Evolutionary conservation across 768 basidiomycete species (phyloP).

Genomic region (Collybiopsis confluens): DNA sequence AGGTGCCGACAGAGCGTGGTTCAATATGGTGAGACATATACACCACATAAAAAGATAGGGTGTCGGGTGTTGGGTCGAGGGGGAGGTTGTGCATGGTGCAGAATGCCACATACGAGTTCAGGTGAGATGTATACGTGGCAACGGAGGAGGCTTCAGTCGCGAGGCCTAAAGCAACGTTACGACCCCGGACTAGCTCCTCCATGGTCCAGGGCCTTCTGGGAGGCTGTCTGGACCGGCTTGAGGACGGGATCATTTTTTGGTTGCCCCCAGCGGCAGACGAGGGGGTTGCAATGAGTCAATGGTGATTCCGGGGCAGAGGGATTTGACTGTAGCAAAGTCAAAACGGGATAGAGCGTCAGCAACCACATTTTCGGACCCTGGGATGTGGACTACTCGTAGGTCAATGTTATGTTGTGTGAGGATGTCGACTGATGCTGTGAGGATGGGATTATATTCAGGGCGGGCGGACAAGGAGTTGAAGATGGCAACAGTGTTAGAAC

Average conservation of each 20-base stretch:
- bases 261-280: conserved; percentile 17
- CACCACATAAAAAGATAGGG: conserved; percentile 29
- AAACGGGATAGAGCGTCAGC: conserved; percentile 25
- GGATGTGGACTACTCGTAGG: conserved; percentile 19
- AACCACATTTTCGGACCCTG: conserved; percentile 16
- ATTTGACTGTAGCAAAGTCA: neutral
- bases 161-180: conserved; percentile 27
- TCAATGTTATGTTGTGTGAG: conserved; percentile 12
- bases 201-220: conserved; percentile 23
- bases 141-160: conserved; percentile 21
- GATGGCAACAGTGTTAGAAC: conserved; percentile 19
- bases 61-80: conserved; percentile 31
- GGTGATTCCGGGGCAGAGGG: neutral
- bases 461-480: conserved; percentile 18
- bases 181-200: conserved; percentile 22
- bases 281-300: neutral
- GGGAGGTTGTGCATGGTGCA: conserved; percentile 25
- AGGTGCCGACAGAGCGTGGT: conserved; percentile 27
- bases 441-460: conserved; percentile 20
- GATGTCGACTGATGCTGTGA: conserved; percentile 17
- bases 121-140: conserved; percentile 24
- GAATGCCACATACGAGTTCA: conserved; percentile 36
- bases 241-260: conserved; percentile 12
- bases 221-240: conserved; percentile 23
- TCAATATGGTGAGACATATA: conserved; percentile 33